Conservation (phyloP, 495 filamentous ascomycete genomes). For the Penicillium daleae region DNA sequence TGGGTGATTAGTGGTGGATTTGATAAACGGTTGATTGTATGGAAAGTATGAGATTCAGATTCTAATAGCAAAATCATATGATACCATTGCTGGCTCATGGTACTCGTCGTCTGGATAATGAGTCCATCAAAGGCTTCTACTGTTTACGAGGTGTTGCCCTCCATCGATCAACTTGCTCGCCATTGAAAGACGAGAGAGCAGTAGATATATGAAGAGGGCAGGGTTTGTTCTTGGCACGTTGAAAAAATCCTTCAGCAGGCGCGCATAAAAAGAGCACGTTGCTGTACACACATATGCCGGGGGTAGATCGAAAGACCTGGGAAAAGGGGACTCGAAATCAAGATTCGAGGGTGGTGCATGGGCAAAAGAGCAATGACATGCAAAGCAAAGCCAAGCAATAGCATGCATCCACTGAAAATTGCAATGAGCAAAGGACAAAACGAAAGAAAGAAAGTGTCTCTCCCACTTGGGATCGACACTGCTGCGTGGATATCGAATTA, state of each 20-base stretch:
- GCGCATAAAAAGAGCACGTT: slow-evolving; percentile 73
- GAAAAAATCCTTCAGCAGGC: slow-evolving; percentile 89
- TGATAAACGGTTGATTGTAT: slow-evolving; percentile 65
- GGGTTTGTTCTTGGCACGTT: slow-evolving; percentile 85
- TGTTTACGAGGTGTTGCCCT: slow-evolving; percentile 63
- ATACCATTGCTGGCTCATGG: not conserved
- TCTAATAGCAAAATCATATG: not conserved
- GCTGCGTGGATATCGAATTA: slow-evolving; percentile 38
- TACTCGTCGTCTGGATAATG: not conserved
- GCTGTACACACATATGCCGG: slow-evolving; percentile 99
- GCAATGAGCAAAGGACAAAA: slow-evolving; percentile 9
- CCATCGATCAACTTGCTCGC: slow-evolving; percentile 85
- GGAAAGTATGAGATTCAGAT: slow-evolving; percentile 43
- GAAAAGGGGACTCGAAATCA: slow-evolving; percentile 13
- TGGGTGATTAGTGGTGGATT: slow-evolving; percentile 71
- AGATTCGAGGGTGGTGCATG: slow-evolving; percentile 16
- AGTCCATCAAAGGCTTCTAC: slow-evolving; percentile 15
- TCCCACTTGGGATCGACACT: slow-evolving; percentile 26
- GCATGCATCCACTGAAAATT: slow-evolving; percentile 1
- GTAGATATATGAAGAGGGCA: slow-evolving; percentile 85
- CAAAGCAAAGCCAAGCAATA: not conserved
- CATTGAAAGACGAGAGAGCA: slow-evolving; percentile 65
- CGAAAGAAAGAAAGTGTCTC: slow-evolving; percentile 15
- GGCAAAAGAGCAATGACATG: not conserved
- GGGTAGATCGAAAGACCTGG: slow-evolving; percentile 27